phyloP scores from a whole-genome alignment of 78 protist genomes.

The Trichosphaerium sp. region DNA sequence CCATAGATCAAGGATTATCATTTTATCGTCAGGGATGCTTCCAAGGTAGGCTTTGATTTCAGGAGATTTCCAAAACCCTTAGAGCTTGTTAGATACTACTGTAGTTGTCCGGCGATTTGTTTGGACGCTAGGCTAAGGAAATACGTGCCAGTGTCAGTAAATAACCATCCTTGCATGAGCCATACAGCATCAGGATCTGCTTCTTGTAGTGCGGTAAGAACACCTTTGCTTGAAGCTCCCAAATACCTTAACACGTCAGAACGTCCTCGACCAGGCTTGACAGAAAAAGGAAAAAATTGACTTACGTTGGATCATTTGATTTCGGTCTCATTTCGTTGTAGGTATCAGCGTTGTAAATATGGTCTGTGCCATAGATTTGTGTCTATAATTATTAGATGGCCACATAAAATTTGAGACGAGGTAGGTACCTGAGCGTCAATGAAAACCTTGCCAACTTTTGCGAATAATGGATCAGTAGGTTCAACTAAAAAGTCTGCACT shows the following conservation, averaged over 20 bases:
- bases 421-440: no score
- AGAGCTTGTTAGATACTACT: no score
- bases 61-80: constrained; percentile 40
- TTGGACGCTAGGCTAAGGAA: no score
- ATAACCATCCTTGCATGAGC: constrained; percentile 79
- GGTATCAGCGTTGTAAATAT: constrained; percentile 63
- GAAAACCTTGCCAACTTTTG: no score
- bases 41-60: constrained; percentile 50
- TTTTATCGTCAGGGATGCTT: constrained; percentile 47
- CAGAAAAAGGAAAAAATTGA: not conserved
- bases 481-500: constrained; percentile 32
- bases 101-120: no score
- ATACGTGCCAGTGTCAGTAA: constrained; percentile 25
- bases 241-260: constrained; percentile 10
- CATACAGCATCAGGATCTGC: constrained; percentile 70
- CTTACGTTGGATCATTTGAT: constrained; percentile 3
- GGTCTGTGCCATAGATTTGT: constrained; percentile 60
- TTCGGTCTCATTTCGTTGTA: constrained; percentile 70
- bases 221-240: no score
- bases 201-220: not conserved
- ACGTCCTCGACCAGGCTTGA: not conserved
- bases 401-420: no score
- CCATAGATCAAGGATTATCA: constrained; percentile 59
- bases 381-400: no score
- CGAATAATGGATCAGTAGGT: constrained; percentile 55